These are phyloP conservation scores for Aspergillus piperis DNA, from an alignment of 2,329 filamentous ascomycete species.

Conservation along the genomic window DNA sequence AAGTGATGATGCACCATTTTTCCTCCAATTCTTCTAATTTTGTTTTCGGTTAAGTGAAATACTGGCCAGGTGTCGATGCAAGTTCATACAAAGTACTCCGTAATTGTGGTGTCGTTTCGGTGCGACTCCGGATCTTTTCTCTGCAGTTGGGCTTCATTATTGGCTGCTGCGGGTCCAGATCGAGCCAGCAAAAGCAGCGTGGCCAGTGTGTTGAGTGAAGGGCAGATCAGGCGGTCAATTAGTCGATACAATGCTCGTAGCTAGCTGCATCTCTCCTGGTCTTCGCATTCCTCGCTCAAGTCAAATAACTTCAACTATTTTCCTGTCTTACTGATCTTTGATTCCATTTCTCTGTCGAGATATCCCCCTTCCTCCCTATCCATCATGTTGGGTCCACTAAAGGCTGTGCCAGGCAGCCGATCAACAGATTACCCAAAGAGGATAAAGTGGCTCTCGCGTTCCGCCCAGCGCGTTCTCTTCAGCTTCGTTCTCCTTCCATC, in stretches of 20 bases:
- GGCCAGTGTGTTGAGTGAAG: background rate
- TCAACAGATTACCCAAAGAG: slow-evolving; percentile 38
- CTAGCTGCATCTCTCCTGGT: background rate
- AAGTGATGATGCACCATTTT: too few relatives aligned
- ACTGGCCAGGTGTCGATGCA: too few relatives aligned
- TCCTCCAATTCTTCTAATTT: too few relatives aligned
- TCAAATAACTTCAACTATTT: background rate
- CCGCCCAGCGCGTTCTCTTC: slow-evolving; percentile 21
- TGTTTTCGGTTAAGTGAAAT: too few relatives aligned
- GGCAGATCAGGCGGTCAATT: background rate
- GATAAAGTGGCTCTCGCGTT: slow-evolving; percentile 42
- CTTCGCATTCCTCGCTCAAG: background rate
- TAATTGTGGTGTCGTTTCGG: too few relatives aligned
- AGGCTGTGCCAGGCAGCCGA: slow-evolving; percentile 10
- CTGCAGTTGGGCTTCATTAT: too few relatives aligned
- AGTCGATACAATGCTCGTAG: background rate
- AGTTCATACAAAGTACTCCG: too few relatives aligned
- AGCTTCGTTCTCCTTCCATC: slow-evolving; percentile 10
- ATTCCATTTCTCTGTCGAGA: background rate
- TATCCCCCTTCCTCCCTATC: background rate
- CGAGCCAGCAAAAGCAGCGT: too few relatives aligned
- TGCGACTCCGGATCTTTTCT: too few relatives aligned
- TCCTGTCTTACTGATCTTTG: background rate
- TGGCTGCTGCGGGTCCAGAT: too few relatives aligned
- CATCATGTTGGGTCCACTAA: background rate